Conservation (phyloP, 257 asterid species). For the Catharanthus roseus region DNA sequence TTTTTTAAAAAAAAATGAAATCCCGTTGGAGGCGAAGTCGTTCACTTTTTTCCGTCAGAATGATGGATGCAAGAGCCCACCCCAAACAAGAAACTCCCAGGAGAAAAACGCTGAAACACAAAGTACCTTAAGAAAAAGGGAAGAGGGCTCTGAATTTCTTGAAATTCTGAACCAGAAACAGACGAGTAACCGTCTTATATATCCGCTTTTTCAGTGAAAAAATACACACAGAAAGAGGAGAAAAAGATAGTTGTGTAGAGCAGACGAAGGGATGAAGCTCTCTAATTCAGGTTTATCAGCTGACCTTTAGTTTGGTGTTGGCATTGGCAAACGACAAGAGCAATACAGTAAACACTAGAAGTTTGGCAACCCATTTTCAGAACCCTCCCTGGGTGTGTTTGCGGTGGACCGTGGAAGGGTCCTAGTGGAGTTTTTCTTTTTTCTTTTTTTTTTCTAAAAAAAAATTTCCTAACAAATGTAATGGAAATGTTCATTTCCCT, state of each 20-base stretch:
- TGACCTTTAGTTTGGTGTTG: too few species aligned
- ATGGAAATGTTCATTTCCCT: too few species aligned
- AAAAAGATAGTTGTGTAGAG: not conserved
- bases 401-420: too few species aligned
- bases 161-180: conserved; percentile 1
- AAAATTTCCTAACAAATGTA: too few species aligned
- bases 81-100: not conserved
- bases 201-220: not conserved
- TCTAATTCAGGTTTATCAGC: not conserved
- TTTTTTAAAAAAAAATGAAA: not conserved
- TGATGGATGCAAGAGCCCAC: not conserved
- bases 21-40: too few species aligned
- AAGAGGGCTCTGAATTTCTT: not conserved
- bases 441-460: too few species aligned
- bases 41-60: not conserved
- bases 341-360: not conserved
- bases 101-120: not conserved
- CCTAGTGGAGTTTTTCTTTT: too few species aligned
- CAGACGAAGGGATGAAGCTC: not conserved
- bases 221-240: not conserved
- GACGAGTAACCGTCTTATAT: not conserved
- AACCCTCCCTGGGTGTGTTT: too few species aligned
- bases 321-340: not conserved
- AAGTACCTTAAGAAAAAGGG: not conserved
- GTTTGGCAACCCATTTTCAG: not conserved